Evolutionary conservation across 1,284 basidiomycete species (phyloP), one percentile per base, ranked within the genome.

Genomic region (Polyporus tsugae): DNA sequence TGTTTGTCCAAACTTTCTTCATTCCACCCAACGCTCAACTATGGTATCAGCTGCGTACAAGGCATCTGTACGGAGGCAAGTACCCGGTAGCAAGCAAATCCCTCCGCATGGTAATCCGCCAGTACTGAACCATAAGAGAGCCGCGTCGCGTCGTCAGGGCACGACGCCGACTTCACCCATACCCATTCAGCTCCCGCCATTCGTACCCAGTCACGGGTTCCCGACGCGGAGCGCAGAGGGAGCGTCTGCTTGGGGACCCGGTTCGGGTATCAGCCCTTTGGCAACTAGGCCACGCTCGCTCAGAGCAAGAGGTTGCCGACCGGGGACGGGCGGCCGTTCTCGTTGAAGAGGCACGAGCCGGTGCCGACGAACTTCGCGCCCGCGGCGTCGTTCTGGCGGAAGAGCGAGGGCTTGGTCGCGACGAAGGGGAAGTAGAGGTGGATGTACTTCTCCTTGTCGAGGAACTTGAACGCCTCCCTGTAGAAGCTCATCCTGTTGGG

Each of bases 361-460:
- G 58, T 60, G 36, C 58, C 58, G 58, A 41, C 36, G 39, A 25
- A 60, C 4, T 36, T 15, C 0, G 38, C 58, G n/a, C 36, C 58
- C 13, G 22, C 35, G 22, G 22, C 6, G 39, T 60, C 58, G 39
- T 60, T 39, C 4, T 22, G 1, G 22, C 2, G 1, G 36, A 60
- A 22, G 58, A 60, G 58, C 25, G 19, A 17, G 38, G 58, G 58
- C 22, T n/a, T 15, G 4, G 58, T 60, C 36, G 58, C 58, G 39
- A 60, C 58, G 58, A 60, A 60, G 38, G 58, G 58, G 58, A 60
- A 60, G 58, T 60, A 60, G 39, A 60, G 58, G 22, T 60, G 19
- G 10, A 60, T 39, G 58, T 42, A 60, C n/a, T 22, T 39, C 15
- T 42, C 39, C n/a, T n/a, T 9, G 39, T 60, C 58, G 58, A 60